Base-by-base conservation (phyloP, 2,329 filamentous ascomycete species). In the Emericellopsis atlantica region DNA sequence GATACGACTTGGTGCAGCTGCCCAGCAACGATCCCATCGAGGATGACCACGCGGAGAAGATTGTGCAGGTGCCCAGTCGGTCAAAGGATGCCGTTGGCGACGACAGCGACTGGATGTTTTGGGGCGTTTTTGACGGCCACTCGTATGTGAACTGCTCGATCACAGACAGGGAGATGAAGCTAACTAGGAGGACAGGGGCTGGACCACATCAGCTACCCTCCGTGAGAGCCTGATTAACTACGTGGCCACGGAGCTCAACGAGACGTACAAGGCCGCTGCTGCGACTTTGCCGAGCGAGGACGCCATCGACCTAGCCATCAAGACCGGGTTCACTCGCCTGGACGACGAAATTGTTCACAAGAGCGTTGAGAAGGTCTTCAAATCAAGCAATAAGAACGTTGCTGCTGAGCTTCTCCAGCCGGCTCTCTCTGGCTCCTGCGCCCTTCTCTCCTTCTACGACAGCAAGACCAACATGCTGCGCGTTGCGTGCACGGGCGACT, bases 121-220 rank as follows among this genome's bases (percentile, higher is more conserved):
- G 93, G 92, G 92, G 89, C 43, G 89, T 98, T 15, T 98, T 96
- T 60, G 92, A 98, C 56, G 92, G 92, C 1, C 92, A 98, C 62
- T 86, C 85, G 86, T 90, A 67, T 61, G 75, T 73, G 45, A 40
- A 26, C 29, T 40, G 26, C 26, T 12, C 26, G 9, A 29, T 7
- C 26, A 12, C 26, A 9, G 26, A 15, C 21, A 32, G 9, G 6
- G n/a, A 21, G 18, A 11, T 26, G 32, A 16, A 29, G 12, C 39
- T 38, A 40, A 36, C 37, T 31, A 18, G 11, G 23, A 5, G 8
- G 10, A 37, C 51, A 93, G 87, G 36, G 92, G 92, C 50, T 98
- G 92, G 92, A 95, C 92, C 5, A 98, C 92, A 6, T 96, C 92
- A 32, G 92, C 92, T 16, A 96, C 95, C 56, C 69, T 98, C 44